Evolutionary conservation across 768 basidiomycete genomes (phyloP).

Genomic region (Cystofilobasidium bisporidii): DNA sequence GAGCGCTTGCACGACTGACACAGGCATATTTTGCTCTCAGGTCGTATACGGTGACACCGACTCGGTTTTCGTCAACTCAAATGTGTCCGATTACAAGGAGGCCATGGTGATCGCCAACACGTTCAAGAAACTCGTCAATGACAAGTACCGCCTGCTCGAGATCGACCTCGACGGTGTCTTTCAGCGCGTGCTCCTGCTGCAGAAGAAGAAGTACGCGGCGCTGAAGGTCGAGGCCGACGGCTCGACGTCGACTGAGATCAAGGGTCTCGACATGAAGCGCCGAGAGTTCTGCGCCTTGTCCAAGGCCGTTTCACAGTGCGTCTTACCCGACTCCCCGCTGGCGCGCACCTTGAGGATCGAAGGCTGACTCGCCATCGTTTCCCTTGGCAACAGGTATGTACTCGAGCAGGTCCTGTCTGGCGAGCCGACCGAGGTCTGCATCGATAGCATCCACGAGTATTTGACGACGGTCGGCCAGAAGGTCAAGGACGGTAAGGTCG

Average conservation of each 20-base stretch:
- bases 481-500: constrained; percentile 64
- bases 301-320: constrained; percentile 85
- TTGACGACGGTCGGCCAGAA: constrained; percentile 64
- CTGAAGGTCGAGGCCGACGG: constrained; percentile 81
- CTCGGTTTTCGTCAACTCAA: constrained; percentile 96
- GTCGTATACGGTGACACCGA: constrained; percentile 99
- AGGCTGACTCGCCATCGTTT: background rate
- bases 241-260: constrained; percentile 72
- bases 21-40: constrained; percentile 45
- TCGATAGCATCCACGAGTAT: constrained; percentile 88
- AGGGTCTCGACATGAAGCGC: constrained; percentile 98
- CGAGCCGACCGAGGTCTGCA: constrained; percentile 75
- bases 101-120: constrained; percentile 82
- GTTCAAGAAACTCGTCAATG: constrained; percentile 94
- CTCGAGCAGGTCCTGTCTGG: constrained; percentile 85
- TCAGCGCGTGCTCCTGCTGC: constrained; percentile 77
- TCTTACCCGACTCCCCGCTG: constrained; percentile 22
- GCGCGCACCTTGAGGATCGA: too few species aligned
- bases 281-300: constrained; percentile 88
- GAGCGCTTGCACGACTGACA: background rate
- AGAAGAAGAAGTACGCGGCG: constrained; percentile 99
- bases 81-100: constrained; percentile 73
- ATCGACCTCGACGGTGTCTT: constrained; percentile 94
- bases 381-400: constrained; percentile 54
- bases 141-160: constrained; percentile 86